Percentiles rank a stretch among this genome's conserved stretches.
phyloP scores from a whole-genome alignment of 2,329 filamentous ascomycete genomes.

The Alternaria conjuncta region DNA sequence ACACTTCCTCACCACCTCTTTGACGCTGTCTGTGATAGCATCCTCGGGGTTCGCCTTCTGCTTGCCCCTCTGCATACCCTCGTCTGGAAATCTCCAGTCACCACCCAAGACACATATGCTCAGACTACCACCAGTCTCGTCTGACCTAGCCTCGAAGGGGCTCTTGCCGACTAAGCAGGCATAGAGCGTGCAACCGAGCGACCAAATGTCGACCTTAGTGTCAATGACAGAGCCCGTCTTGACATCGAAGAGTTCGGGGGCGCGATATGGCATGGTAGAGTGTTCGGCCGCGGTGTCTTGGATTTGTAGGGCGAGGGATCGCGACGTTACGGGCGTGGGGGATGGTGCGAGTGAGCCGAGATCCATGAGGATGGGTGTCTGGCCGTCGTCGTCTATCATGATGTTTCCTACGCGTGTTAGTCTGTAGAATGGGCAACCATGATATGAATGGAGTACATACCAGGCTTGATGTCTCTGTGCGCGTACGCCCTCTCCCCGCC shows the following conservation, averaged over 20 bases:
- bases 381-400: constrained; percentile 94
- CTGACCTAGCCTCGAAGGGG: constrained; percentile 92
- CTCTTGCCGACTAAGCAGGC: constrained; percentile 96
- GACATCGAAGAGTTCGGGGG: constrained; percentile 96
- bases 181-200: constrained; percentile 94
- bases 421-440: neutral
- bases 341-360: constrained; percentile 88
- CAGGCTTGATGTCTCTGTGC: constrained; percentile 96
- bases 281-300: constrained; percentile 96
- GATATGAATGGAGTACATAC: constrained; percentile 57
- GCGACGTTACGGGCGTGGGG: constrained; percentile 86
- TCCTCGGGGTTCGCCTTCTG: constrained; percentile 55
- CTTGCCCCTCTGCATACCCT: constrained; percentile 67
- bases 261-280: constrained; percentile 97
- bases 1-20: constrained; percentile 86
- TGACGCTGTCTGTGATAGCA: constrained; percentile 78
- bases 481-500: constrained; percentile 81
- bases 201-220: constrained; percentile 98
- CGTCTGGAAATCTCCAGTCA: constrained; percentile 96
- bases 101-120: constrained; percentile 92
- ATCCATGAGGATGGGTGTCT: constrained; percentile 94
- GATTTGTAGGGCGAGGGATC: constrained; percentile 86
- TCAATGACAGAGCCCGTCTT: constrained; percentile 91
- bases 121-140: constrained; percentile 93
- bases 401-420: constrained; percentile 73